Evolutionary conservation across 495 filamentous ascomycete genomes (phyloP), one percentile per base, ranked within the genome.

Genomic region (Aspergillus avenaceus): DNA sequence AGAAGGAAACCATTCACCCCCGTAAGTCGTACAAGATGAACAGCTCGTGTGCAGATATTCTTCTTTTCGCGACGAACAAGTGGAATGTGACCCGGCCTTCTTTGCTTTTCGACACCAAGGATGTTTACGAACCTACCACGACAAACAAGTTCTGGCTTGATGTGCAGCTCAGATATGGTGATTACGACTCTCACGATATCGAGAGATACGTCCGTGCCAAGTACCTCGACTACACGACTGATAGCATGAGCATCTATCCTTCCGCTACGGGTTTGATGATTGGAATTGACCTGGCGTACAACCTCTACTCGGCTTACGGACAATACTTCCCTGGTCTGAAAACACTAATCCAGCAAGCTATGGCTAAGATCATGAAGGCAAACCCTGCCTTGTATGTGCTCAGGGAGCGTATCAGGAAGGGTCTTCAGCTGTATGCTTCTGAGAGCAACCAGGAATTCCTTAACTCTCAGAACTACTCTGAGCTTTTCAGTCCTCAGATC

Each of bases 1-100:
- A 99, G 66, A 99, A 99, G 72, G 95, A 99, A 74, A 97, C 93
- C 0, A 99, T 99, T 57, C 95, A 99, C 78, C 95, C 95, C 36
- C 82, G 95, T 80, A 99, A 99, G 69, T 97, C 93, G 0, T 99
- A 99, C 79, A 99, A 99, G 81, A 99, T 99, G 95, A 99, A 99
- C 77, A 97, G 91, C 65, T 97, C 93, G 36, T 99, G 95, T 69
- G 95, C 95, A 13, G 95, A 99, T 71, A 97, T 99, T 55, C 78
- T 97, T 37, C 82, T 99, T 32, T 99, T 99, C 62, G 95, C 95
- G 14, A 96, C 88, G 45, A 93, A 96, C 73, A 99, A 97, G 64
- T 99, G 95, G 95, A 97, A 95, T 55, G 91, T 97, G 34, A 96
- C 91, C 4, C 78, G 88, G 16, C 95, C 95, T 7, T 97, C 93